These are phyloP conservation scores for Globisporangium spiculum DNA, from an alignment of 352 stramenopile species.

Conservation along the genomic window DNA sequence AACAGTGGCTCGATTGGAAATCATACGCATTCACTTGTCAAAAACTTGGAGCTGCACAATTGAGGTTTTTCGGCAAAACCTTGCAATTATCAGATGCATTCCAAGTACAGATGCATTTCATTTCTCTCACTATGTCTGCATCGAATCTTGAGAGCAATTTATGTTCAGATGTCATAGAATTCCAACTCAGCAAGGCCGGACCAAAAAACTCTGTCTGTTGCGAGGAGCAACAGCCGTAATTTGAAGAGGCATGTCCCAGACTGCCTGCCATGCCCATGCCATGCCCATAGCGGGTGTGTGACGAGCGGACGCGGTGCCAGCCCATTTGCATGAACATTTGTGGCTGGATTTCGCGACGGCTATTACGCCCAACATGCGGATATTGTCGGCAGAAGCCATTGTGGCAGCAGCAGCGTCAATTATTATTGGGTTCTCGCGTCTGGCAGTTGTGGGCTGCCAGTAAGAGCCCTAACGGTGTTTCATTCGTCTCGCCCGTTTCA, in stretches of 20 bases:
- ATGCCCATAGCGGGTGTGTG: background rate
- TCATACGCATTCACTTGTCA: conserved; percentile 1
- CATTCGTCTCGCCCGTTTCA: too few relatives aligned
- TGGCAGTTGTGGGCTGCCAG: too few relatives aligned
- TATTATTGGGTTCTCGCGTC: too few relatives aligned
- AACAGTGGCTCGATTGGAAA: background rate
- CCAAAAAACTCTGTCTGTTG: background rate
- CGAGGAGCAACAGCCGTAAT: background rate
- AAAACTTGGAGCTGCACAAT: background rate
- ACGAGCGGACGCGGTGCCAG: background rate
- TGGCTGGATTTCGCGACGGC: too few relatives aligned
- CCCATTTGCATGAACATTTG: too few relatives aligned
- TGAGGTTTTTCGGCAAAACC: background rate
- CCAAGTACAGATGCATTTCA: background rate
- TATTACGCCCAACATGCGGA: too few relatives aligned
- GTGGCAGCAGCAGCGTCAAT: too few relatives aligned
- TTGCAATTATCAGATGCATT: background rate
- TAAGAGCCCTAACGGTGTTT: too few relatives aligned
- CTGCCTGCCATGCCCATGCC: too few relatives aligned
- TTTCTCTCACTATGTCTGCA: background rate
- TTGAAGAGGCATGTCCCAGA: background rate
- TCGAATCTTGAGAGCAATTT: background rate
- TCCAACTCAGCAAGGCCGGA: conserved; percentile 6
- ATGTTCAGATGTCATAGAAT: background rate
- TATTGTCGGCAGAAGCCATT: too few relatives aligned